Evolutionary conservation across 1,284 basidiomycete species (phyloP), one percentile per base, ranked within the genome.

Genomic region (Cutaneotrichosporon sp.): DNA sequence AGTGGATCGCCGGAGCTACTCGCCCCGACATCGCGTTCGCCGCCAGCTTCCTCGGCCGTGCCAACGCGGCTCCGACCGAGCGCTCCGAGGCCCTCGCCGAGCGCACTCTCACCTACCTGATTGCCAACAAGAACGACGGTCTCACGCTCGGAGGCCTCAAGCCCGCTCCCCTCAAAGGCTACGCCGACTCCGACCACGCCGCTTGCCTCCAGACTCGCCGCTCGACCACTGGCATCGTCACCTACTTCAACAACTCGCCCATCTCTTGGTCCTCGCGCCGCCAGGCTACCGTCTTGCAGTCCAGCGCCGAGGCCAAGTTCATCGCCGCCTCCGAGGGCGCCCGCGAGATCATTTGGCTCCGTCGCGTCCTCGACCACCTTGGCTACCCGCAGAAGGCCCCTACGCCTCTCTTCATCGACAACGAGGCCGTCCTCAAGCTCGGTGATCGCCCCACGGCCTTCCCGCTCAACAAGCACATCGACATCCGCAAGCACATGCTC

Each of bases 321-420:
- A 73, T 82, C 20, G 80, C 80, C 2, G 66, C 76, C 29, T 64
- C 71, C 83, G 87, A 86, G 79, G 83, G 78, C 0, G 72, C 69
- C 3, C 70, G 71, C 31, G 81, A 84, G 59, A 66, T 74, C 2
- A 34, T 78, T 1, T 84, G 80, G 81, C 66, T 83, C 3, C 52
- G 63, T 1, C 29, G 57, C 0, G 53, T 80, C 2, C 62, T 78
- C 4, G 14, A 13, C 1, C 72, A 75, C 31, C 53, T 81, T n/a
- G n/a, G n/a, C n/a, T n/a, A n/a, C n/a, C n/a, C n/a, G n/a, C n/a
- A n/a, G n/a, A n/a, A n/a, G n/a, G n/a, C n/a, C n/a, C n/a, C n/a
- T n/a, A 29, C 29, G 29, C 29, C 29, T 4, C 4, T 29, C 5
- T 5, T 29, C 5, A 9, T 29, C 29, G 29, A 85, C 67, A 84